These are phyloP conservation scores for Coemansia umbellata DNA, from an alignment of 192 early-diverging fungal species.

Conservation along the genomic window DNA sequence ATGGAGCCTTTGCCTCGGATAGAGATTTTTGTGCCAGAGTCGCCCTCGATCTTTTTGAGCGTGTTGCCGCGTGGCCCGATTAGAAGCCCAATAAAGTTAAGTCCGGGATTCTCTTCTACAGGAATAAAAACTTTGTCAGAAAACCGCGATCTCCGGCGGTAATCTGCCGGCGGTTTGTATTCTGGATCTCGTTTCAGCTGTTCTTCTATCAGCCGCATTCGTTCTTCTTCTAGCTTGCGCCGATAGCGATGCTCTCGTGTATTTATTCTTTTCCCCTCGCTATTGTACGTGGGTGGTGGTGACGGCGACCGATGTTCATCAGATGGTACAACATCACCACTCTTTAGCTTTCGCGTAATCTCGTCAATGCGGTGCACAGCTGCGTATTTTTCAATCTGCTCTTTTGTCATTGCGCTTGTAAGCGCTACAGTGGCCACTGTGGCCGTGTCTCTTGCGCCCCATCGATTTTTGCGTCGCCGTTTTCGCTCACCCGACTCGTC, in stretches of 20 bases:
- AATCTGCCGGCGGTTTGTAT: slow-evolving; percentile 90
- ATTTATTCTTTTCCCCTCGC: slow-evolving; percentile 93
- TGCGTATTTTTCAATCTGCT: slow-evolving; percentile 67
- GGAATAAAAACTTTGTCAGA: slow-evolving; percentile 96
- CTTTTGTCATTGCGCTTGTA: slow-evolving; percentile 69
- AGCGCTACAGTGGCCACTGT: slow-evolving; percentile 73
- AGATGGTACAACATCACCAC: slow-evolving; percentile 77
- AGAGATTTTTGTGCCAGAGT: slow-evolving; percentile 92
- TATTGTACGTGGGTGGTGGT: slow-evolving; percentile 87
- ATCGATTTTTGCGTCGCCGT: slow-evolving; percentile 79
- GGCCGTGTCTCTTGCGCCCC: slow-evolving; percentile 76
- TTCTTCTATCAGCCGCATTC: slow-evolving; percentile 78
- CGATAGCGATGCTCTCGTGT: slow-evolving; percentile 90
- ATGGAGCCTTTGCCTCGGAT: slow-evolving; percentile 95
- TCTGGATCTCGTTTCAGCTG: slow-evolving; percentile 70
- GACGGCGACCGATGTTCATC: slow-evolving; percentile 81
- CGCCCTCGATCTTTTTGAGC: slow-evolving; percentile 90
- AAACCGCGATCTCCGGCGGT: slow-evolving; percentile 74
- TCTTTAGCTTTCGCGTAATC: slow-evolving; percentile 74
- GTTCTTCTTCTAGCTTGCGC: slow-evolving; percentile 90
- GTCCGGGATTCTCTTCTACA: slow-evolving; percentile 90
- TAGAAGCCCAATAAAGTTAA: slow-evolving; percentile 96
- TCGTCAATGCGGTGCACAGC: slow-evolving; percentile 90
- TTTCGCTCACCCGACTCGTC: slow-evolving; percentile 51
- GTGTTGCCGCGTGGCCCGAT: slow-evolving; percentile 97